A percentile compares a stretch with the other conserved stretches of the same genome.
These are phyloP conservation scores for Nigrograna mackinnonii DNA, from an alignment of 2,329 filamentous ascomycete genomes.

Conservation along the genomic window DNA sequence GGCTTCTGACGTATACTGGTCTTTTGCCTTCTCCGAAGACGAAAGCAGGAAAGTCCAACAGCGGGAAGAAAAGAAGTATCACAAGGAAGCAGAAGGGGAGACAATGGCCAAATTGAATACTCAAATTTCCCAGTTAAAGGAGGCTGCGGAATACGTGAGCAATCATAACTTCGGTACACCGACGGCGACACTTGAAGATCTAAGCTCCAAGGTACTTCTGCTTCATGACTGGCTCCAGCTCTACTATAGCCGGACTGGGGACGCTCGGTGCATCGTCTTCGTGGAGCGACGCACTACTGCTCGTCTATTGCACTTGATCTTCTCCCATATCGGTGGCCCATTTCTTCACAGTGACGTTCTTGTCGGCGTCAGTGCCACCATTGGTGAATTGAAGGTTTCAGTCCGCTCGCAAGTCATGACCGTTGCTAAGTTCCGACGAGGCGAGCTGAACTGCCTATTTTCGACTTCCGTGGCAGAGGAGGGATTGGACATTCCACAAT, in stretches of 20 bases:
- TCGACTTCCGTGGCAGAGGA: constrained; percentile 69
- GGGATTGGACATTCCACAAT: constrained; percentile 68
- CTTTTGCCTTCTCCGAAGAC: constrained; percentile 66
- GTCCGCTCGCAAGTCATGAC: constrained; percentile 75
- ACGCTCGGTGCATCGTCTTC: constrained; percentile 82
- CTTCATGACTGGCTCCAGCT: constrained; percentile 64
- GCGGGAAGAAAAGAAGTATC: constrained; percentile 49
- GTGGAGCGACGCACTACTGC: constrained; percentile 80
- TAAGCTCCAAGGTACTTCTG: constrained; percentile 75
- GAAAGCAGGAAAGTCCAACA: constrained; percentile 65
- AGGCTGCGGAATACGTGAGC: constrained; percentile 62
- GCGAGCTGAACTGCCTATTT: constrained; percentile 64
- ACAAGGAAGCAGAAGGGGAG: constrained; percentile 25
- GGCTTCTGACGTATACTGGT: constrained; percentile 84
- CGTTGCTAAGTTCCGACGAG: constrained; percentile 66
- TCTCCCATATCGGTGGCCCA: constrained; percentile 60
- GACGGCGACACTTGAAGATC: constrained; percentile 37
- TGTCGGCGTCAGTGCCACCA: constrained; percentile 61
- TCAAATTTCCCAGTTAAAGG: constrained; percentile 60
- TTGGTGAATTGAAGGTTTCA: constrained; percentile 65
- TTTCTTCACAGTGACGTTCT: constrained; percentile 66
- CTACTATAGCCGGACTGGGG: constrained; percentile 63
- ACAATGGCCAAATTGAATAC: constrained; percentile 51
- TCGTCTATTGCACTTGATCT: constrained; percentile 69
- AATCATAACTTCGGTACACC: constrained; percentile 52